phyloP scores from a whole-genome alignment of 495 filamentous ascomycete genomes.

The Neurospora terricola region DNA sequence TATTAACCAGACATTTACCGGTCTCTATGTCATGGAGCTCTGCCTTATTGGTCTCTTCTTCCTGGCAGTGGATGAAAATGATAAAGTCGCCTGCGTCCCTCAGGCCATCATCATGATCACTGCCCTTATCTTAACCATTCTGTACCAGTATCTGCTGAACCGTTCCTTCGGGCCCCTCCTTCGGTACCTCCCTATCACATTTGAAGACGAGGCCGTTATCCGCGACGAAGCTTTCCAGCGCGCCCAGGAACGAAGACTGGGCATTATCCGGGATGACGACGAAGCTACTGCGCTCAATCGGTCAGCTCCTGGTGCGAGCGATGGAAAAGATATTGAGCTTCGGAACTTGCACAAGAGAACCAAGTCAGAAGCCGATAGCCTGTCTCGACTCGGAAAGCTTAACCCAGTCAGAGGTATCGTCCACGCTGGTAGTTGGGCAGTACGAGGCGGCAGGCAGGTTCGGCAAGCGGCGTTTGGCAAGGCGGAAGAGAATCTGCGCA shows the following conservation, averaged over 20 bases:
- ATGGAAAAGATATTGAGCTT: slow-evolving; percentile 49
- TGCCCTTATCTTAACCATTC: slow-evolving; percentile 54
- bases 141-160: slow-evolving; percentile 78
- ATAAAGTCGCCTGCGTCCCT: slow-evolving; percentile 53
- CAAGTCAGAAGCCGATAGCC: slow-evolving; percentile 12
- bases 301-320: not conserved
- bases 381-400: slow-evolving; percentile 14
- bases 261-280: slow-evolving; percentile 41
- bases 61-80: slow-evolving; percentile 55
- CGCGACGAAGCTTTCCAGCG: slow-evolving; percentile 82
- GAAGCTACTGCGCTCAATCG: slow-evolving; percentile 17
- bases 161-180: slow-evolving; percentile 78
- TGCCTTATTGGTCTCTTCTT: slow-evolving; percentile 89
- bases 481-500: slow-evolving; percentile 26
- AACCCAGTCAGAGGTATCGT: slow-evolving; percentile 37
- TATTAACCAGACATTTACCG: slow-evolving; percentile 93
- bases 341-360: slow-evolving; percentile 23
- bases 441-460: slow-evolving; percentile 29
- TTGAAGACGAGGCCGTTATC: slow-evolving; percentile 87
- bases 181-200: slow-evolving; percentile 83
- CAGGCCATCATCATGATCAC: slow-evolving; percentile 90
- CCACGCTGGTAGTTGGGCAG: slow-evolving; percentile 40
- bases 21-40: slow-evolving; percentile 90
- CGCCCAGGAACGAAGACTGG: slow-evolving; percentile 56
- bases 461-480: slow-evolving; percentile 33